These are phyloP conservation scores for Naganishia vishniacii DNA, from an alignment of 768 basidiomycete species.

Conservation along the genomic window DNA sequence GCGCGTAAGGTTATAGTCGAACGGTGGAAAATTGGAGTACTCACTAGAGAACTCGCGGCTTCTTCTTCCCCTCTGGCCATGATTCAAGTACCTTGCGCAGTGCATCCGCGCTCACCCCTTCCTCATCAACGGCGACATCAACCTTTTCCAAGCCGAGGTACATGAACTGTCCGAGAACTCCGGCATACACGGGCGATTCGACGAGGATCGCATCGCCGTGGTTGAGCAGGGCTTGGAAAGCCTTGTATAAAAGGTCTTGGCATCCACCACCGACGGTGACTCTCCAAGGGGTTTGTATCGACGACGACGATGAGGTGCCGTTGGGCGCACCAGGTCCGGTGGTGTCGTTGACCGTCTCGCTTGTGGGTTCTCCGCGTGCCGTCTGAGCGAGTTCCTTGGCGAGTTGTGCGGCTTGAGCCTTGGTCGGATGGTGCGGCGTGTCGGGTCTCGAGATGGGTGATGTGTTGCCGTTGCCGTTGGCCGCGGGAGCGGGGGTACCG, in stretches of 20 bases:
- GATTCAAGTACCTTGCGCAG: slow-evolving; percentile 63
- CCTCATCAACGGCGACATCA: slow-evolving; percentile 67
- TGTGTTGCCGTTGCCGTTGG: slow-evolving; percentile 3
- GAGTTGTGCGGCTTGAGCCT: slow-evolving; percentile 3
- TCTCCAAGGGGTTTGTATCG: slow-evolving; percentile 61
- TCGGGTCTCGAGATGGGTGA: slow-evolving; percentile 20
- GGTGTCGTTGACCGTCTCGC: slow-evolving; percentile 18
- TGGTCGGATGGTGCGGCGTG: slow-evolving; percentile 21
- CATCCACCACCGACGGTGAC: slow-evolving; percentile 75
- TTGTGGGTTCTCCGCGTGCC: slow-evolving; percentile 21
- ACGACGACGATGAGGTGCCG: slow-evolving; percentile 30
- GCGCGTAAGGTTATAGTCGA: slow-evolving; percentile 50
- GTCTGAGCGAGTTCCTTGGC: slow-evolving; percentile 16
- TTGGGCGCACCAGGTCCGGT: neutral
- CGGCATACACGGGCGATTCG: slow-evolving; percentile 55
- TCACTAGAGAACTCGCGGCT: slow-evolving; percentile 68
- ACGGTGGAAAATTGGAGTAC: slow-evolving; percentile 54
- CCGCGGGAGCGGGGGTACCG: neutral
- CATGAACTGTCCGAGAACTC: slow-evolving; percentile 46
- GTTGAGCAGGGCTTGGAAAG: slow-evolving; percentile 64
- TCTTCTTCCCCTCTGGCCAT: slow-evolving; percentile 68
- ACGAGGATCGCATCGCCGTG: slow-evolving; percentile 74
- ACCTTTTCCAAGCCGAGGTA: slow-evolving; percentile 39
- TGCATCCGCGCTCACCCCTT: slow-evolving; percentile 61
- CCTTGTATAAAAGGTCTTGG: slow-evolving; percentile 86